Evolutionary conservation across 164 flowering plant genomes (phyloP), one percentile per base, ranked within the genome.

Genomic region (Aristolochia californica): DNA sequence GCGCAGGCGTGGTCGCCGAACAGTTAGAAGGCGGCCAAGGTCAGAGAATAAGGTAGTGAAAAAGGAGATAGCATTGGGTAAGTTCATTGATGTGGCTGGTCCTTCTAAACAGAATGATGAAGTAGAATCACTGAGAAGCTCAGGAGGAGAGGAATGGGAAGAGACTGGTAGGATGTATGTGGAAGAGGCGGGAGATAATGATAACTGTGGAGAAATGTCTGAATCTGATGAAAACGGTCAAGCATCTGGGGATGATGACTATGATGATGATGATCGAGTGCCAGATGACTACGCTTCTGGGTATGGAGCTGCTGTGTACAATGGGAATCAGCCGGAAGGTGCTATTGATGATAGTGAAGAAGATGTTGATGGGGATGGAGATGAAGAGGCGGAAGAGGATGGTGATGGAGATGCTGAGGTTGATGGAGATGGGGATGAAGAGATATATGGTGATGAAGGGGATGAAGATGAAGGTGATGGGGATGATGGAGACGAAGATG

Each of bases 171-270:
- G 63, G 55, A 45, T 63, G 54, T 69, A 72, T 43, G 62, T 43
- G 1, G 61, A 44, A 13, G 81, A 72, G 40, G 74, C 28, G 5
- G 66, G 57, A 48, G 84, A 59, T 43, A 78, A 77, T 68, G 77
- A 57, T 45, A 78, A 77, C 68, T 74, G 76, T 55, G 77, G 70
- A 21, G 84, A 68, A 21, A 56, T 73, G 56, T 81, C 78, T 2
- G 84, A 75, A 10, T 80, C 73, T 45, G 81, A 81, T 59, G 79
- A 82, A 18, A 74, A 76, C 48, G 79, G 70, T 21, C 83, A 74
- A 55, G 78, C 68, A 38, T 23, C 69, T 13, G 85, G 70, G 15
- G 81, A 78, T 56, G 84, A 79, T 44, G 77, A 69, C 60, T 78
- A 80, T 51, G 80, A 79, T 43, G 77, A 69, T 62, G 80, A 80